These are phyloP conservation scores for Hypholoma fasciculare DNA, from an alignment of 768 basidiomycete genomes.

Conservation along the genomic window DNA sequence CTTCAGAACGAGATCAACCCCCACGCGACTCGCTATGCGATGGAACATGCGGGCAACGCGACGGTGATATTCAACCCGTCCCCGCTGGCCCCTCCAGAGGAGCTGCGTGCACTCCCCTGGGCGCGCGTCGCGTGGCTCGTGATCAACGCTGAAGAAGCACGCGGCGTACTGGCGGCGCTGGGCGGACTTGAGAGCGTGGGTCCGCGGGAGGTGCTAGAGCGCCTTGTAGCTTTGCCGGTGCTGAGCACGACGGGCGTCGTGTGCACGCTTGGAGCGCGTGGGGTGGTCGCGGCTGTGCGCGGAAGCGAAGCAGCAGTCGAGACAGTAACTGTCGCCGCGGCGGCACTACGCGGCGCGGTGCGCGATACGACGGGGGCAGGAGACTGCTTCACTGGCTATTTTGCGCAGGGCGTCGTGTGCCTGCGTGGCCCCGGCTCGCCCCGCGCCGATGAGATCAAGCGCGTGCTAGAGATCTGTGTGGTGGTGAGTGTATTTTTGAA, in stretches of 20 bases:
- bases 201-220: constrained; percentile 17
- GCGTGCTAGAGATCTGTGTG: constrained; percentile 38
- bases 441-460: constrained; percentile 28
- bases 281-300: constrained; percentile 41
- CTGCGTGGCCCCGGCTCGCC: constrained; percentile 20
- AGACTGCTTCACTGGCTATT: constrained; percentile 64
- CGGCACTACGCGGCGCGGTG: constrained; percentile 36
- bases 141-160: constrained; percentile 54
- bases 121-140: constrained; percentile 51
- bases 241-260: constrained; percentile 46
- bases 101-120: constrained; percentile 52
- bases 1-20: constrained; percentile 61
- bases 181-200: not conserved
- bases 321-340: constrained; percentile 45
- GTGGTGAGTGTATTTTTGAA: constrained; percentile 32
- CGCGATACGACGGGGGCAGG: constrained; percentile 65
- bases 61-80: constrained; percentile 57
- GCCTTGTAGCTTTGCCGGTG: constrained; percentile 21
- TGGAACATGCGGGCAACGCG: constrained; percentile 22
- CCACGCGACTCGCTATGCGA: constrained; percentile 38
- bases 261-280: constrained; percentile 55
- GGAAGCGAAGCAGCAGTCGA: constrained; percentile 6
- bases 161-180: constrained; percentile 31
- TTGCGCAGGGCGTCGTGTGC: constrained; percentile 56
- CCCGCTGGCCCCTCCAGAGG: constrained; percentile 42